phyloP scores from a whole-genome alignment of 495 filamentous ascomycete species.

The Penicillium waksmanii region DNA sequence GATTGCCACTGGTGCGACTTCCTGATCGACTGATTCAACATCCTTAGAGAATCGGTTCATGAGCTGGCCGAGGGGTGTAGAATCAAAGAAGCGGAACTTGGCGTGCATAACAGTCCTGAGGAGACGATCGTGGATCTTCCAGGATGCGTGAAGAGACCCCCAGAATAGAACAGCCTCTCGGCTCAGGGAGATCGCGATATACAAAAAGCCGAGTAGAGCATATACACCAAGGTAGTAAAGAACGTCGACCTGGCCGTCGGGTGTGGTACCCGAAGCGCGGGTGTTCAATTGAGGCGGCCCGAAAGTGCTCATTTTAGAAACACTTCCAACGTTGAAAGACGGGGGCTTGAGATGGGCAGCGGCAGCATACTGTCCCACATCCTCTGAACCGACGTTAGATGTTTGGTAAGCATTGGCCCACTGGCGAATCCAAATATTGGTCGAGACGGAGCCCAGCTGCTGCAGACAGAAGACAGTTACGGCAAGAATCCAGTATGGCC shows the following conservation, averaged over 20 bases:
- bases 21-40: slow-evolving; percentile 92
- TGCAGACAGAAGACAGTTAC: slow-evolving; percentile 74
- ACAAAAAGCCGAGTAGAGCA: slow-evolving; percentile 73
- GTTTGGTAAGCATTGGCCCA: slow-evolving; percentile 73
- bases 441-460: slow-evolving; percentile 81
- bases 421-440: slow-evolving; percentile 90
- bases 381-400: slow-evolving; percentile 23
- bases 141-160: slow-evolving; percentile 87
- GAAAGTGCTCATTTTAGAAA: slow-evolving; percentile 40
- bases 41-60: slow-evolving; percentile 99
- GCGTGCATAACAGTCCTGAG: slow-evolving; percentile 82
- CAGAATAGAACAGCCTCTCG: slow-evolving; percentile 89
- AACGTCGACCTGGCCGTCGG: slow-evolving; percentile 66
- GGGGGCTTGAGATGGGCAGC: slow-evolving; percentile 44
- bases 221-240: slow-evolving; percentile 84
- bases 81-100: slow-evolving; percentile 97
- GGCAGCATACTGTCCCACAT: slow-evolving; percentile 45
- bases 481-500: slow-evolving; percentile 90
- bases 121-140: slow-evolving; percentile 78
- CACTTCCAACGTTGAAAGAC: slow-evolving; percentile 44
- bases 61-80: slow-evolving; percentile 91
- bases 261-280: slow-evolving; percentile 21
- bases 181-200: slow-evolving; percentile 72
- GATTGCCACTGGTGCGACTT: slow-evolving; percentile 88
- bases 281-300: slow-evolving; percentile 32